These are phyloP conservation scores for Alternaria panax DNA, from an alignment of 2,329 filamentous ascomycete species.

Conservation along the genomic window DNA sequence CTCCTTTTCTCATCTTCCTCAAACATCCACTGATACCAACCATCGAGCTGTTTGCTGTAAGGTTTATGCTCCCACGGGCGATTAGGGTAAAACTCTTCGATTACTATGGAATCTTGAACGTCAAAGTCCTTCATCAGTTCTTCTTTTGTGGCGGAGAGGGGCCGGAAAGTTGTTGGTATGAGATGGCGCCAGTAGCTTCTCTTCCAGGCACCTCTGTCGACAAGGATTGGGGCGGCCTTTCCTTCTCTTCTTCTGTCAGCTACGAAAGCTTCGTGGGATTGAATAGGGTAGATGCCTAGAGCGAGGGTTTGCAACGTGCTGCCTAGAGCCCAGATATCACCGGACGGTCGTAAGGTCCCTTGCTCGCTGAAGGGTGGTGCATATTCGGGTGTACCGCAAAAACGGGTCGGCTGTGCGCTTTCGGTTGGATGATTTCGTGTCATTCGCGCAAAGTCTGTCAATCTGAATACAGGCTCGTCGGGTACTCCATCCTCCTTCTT, in stretches of 20 bases:
- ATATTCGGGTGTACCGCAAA: conserved; percentile 29
- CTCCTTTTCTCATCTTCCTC: neutral
- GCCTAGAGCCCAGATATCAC: conserved; percentile 36
- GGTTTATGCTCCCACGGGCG: conserved; percentile 3
- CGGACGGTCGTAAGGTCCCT: conserved; percentile 13
- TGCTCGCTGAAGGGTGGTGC: conserved; percentile 24
- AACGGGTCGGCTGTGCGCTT: neutral
- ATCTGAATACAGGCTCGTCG: conserved; percentile 32
- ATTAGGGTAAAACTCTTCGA: neutral
- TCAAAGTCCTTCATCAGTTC: conserved; percentile 9
- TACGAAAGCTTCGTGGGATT: conserved; percentile 14
- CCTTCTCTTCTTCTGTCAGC: neutral
- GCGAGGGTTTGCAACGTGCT: conserved; percentile 30
- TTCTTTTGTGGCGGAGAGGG: conserved; percentile 17
- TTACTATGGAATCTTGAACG: neutral
- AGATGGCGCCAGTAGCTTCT: conserved; percentile 1
- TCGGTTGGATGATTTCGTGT: conserved; percentile 3
- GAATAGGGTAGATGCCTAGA: conserved; percentile 14
- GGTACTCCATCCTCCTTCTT: conserved; percentile 8
- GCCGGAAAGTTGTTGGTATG: conserved; percentile 18
- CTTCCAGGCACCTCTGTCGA: neutral
- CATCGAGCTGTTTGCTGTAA: conserved; percentile 18
- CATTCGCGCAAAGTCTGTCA: conserved; percentile 32
- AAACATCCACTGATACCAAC: conserved; percentile 24
- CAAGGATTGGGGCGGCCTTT: neutral